Conservation (phyloP, 1,284 basidiomycete genomes). For the Cronartium quercuum region DNA sequence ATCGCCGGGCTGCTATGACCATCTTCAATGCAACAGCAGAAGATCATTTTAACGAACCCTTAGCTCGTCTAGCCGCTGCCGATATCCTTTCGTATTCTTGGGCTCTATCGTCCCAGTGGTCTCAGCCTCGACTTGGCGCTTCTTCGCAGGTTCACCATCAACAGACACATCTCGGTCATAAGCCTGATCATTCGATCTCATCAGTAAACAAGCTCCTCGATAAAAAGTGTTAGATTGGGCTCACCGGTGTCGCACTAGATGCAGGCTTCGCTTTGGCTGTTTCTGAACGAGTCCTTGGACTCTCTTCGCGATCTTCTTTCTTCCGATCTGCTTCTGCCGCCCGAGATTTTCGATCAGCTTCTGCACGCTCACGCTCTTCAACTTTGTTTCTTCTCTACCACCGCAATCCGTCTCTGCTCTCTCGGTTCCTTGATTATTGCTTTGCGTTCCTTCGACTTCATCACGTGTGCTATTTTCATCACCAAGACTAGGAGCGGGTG, state of each 20-base stretch:
- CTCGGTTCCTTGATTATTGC: constrained; percentile 65
- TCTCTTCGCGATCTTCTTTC: constrained; percentile 34
- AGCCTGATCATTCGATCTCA: not conserved
- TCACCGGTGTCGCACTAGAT: constrained; percentile 22
- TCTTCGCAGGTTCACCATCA: constrained; percentile 23
- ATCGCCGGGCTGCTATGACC: too few relatives aligned
- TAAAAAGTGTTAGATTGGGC: not conserved
- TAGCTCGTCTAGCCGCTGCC: too few relatives aligned
- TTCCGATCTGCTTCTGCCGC: constrained; percentile 58
- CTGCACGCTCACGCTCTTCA: constrained; percentile 72
- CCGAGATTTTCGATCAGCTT: constrained; percentile 54
- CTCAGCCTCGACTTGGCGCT: constrained; percentile 29
- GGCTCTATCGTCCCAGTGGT: constrained; percentile 6
- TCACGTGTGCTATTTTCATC: constrained; percentile 66
- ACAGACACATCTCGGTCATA: constrained; percentile 11
- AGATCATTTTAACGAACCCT: too few relatives aligned
- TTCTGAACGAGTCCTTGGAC: not conserved
- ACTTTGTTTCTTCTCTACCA: constrained; percentile 51
- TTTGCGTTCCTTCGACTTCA: constrained; percentile 80
- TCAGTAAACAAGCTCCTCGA: not conserved
- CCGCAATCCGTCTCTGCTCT: constrained; percentile 66
- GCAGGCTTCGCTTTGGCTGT: constrained; percentile 25
- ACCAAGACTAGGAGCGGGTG: constrained; percentile 79
- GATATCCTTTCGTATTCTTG: too few relatives aligned
- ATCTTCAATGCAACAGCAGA: too few relatives aligned